Conservation (phyloP, 768 basidiomycete genomes). For the Mycena olivaceomarginata region DNA sequence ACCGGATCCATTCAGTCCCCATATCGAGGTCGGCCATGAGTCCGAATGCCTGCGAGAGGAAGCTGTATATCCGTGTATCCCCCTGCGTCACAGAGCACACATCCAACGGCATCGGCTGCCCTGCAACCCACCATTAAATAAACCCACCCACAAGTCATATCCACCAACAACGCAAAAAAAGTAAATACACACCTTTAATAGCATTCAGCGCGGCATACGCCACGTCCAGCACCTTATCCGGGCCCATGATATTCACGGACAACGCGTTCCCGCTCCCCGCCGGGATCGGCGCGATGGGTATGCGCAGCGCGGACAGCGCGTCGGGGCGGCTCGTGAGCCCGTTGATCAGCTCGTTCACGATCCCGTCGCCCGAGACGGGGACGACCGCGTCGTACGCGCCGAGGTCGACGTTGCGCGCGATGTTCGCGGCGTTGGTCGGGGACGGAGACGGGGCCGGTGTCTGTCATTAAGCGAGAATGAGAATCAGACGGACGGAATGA, state of each 20-base stretch:
- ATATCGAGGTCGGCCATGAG: conserved; percentile 78
- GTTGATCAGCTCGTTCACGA: conserved; percentile 76
- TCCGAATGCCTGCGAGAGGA: conserved; percentile 75
- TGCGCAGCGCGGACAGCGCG: conserved; percentile 64
- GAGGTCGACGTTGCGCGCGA: conserved; percentile 63
- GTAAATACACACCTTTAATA: conserved; percentile 67
- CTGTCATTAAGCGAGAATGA: neutral
- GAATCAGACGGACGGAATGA: neutral
- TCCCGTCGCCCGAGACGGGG: conserved; percentile 75
- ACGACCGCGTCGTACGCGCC: conserved; percentile 70
- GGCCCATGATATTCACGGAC: conserved; percentile 73
- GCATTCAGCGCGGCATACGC: conserved; percentile 71
- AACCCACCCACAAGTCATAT: neutral
- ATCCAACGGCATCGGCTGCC: conserved; percentile 71
- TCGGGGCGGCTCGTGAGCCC: conserved; percentile 70
- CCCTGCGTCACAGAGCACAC: conserved; percentile 74
- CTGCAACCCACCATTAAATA: conserved; percentile 49
- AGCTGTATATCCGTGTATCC: conserved; percentile 66
- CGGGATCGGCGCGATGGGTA: conserved; percentile 74
- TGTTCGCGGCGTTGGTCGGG: conserved; percentile 65
- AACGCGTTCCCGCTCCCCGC: conserved; percentile 76
- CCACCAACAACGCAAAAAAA: neutral
- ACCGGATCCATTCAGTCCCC: conserved; percentile 79
- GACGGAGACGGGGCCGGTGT: conserved; percentile 49
- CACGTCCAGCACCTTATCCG: conserved; percentile 69